Conservation (phyloP, 768 basidiomycete genomes). For the Kwoniella bestiolae region DNA sequence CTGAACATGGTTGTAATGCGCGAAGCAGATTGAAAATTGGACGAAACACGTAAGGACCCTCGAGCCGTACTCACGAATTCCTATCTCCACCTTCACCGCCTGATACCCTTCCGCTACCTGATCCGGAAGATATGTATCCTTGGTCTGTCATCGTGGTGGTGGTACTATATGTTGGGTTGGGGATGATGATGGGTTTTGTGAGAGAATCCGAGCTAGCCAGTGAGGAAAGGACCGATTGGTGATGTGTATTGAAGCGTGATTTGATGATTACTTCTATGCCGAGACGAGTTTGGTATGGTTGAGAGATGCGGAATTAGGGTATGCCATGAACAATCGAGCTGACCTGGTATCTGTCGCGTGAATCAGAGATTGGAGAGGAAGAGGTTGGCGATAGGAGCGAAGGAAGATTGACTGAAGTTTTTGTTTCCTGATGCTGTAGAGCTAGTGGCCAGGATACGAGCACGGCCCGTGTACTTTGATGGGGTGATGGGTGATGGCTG, state of each 20-base stretch:
- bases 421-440: neutral
- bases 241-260: too few species aligned
- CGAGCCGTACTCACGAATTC: conserved; percentile 36
- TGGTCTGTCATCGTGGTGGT: conserved; percentile 43
- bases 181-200: neutral
- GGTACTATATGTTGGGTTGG: neutral
- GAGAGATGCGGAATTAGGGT: too few species aligned
- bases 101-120: conserved; percentile 50
- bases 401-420: neutral
- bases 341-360: too few species aligned
- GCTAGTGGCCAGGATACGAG: neutral
- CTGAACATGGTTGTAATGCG: neutral
- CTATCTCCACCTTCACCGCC: conserved; percentile 49
- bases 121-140: conserved; percentile 49
- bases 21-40: neutral
- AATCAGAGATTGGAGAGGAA: too few species aligned
- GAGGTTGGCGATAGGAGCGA: neutral
- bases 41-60: neutral
- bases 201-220: too few species aligned
- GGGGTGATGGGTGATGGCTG: neutral
- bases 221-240: too few species aligned
- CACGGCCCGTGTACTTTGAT: conserved; percentile 1
- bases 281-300: too few species aligned
- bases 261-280: too few species aligned
- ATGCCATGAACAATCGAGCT: too few species aligned